Evolutionary conservation across 768 basidiomycete species (phyloP).

Genomic region (Leucocoprinus birnbaumii): DNA sequence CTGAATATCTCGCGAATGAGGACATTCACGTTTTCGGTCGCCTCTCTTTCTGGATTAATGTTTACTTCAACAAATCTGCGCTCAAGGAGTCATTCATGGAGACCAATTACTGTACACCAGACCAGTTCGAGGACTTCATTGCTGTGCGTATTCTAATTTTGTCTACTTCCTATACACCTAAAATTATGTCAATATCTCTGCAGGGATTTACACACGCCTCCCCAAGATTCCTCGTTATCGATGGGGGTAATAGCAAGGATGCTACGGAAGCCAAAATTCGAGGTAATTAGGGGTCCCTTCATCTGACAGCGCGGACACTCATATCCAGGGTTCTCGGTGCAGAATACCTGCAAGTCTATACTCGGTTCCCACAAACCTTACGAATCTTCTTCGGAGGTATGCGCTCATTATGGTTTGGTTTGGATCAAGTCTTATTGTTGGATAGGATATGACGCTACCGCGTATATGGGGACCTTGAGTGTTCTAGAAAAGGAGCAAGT

Average conservation of each 20-base stretch:
- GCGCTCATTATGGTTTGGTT: constrained; percentile 13
- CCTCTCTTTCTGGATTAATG: constrained; percentile 72
- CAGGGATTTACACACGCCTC: constrained; percentile 74
- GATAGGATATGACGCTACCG: constrained; percentile 53
- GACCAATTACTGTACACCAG: constrained; percentile 54
- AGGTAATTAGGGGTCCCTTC: constrained; percentile 43
- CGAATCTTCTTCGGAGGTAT: constrained; percentile 72
- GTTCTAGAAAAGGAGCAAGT: constrained; percentile 59
- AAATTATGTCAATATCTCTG: constrained; percentile 4
- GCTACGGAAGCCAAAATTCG: constrained; percentile 65
- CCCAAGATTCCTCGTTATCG: constrained; percentile 66
- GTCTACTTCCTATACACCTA: not conserved
- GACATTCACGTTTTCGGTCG: constrained; percentile 58
- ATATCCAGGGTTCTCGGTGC: not conserved
- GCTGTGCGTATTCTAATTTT: constrained; percentile 29
- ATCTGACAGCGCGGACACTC: not conserved
- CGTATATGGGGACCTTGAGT: constrained; percentile 55
- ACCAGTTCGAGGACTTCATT: constrained; percentile 70
- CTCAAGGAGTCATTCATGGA: constrained; percentile 48
- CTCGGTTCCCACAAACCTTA: constrained; percentile 70
- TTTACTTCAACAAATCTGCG: constrained; percentile 66
- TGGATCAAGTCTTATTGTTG: constrained; percentile 2
- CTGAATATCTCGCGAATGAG: constrained; percentile 63
- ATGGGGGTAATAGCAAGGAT: constrained; percentile 65
- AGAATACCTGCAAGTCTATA: constrained; percentile 74